Percentiles rank a stretch among this genome's conserved stretches.
Conservation (phyloP, 179 eudicot species). For the Vitellaria paradoxa region DNA sequence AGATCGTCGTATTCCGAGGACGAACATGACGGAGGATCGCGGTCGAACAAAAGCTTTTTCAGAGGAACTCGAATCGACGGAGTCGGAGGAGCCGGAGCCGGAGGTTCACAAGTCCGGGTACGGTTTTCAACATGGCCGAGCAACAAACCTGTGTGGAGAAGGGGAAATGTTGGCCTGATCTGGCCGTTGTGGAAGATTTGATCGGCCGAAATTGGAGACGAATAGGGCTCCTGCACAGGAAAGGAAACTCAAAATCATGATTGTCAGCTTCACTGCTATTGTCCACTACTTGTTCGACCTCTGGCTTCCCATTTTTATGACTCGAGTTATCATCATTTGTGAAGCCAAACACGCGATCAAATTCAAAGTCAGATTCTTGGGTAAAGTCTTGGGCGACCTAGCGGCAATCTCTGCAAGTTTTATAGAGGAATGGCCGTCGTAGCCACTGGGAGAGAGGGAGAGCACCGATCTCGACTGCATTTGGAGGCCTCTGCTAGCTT, state of each 20-base stretch:
- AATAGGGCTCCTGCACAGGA: slow-evolving; percentile 18
- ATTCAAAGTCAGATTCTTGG: not conserved
- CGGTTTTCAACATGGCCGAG: too few species aligned
- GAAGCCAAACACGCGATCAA: not conserved
- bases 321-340: not conserved
- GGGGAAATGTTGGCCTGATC: slow-evolving; percentile 45
- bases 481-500: not conserved
- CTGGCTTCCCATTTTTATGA: not conserved
- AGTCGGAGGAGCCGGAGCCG: not conserved
- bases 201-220: slow-evolving; percentile 50
- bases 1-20: slow-evolving; percentile 39
- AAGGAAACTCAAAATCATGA: slow-evolving; percentile 54
- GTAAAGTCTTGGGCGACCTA: not conserved
- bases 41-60: slow-evolving; percentile 42
- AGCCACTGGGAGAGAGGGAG: slow-evolving; percentile 39
- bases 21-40: slow-evolving; percentile 8
- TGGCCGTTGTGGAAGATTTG: slow-evolving; percentile 58
- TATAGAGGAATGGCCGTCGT: slow-evolving; percentile 28
- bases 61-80: slow-evolving; percentile 20
- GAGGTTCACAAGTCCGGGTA: too few species aligned
- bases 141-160: slow-evolving; percentile 17
- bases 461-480: slow-evolving; percentile 8
- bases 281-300: not conserved
- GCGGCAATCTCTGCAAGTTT: slow-evolving; percentile 46
- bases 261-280: slow-evolving; percentile 22